phyloP scores from a whole-genome alignment of 495 filamentous ascomycete species.

The Durotheca rogersii region DNA sequence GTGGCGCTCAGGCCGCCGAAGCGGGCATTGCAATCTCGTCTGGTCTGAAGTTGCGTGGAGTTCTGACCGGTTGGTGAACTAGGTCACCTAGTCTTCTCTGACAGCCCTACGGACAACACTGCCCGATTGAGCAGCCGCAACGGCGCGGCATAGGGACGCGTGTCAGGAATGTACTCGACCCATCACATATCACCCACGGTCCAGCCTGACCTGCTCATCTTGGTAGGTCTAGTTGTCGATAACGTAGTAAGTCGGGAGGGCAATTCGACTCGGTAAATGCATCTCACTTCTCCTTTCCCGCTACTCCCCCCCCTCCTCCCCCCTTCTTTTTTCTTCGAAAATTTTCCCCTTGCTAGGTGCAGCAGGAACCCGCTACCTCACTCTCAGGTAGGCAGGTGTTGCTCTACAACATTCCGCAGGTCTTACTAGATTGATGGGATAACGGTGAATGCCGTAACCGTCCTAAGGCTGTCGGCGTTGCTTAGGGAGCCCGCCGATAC shows the following conservation, averaged over 20 bases:
- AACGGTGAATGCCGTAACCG: neutral
- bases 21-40: neutral
- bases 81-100: slow-evolving; percentile 9
- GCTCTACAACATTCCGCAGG: slow-evolving; percentile 10
- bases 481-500: no score
- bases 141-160: slow-evolving; percentile 21
- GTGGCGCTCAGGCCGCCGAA: slow-evolving; percentile 12
- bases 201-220: slow-evolving; percentile 24
- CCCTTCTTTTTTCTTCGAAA: neutral
- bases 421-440: slow-evolving; percentile 11
- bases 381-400: neutral
- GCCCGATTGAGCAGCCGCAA: slow-evolving; percentile 20
- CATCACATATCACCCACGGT: slow-evolving; percentile 20
- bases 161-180: slow-evolving; percentile 27
- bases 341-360: neutral
- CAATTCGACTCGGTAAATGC: neutral
- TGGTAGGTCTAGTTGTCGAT: slow-evolving; percentile 25
- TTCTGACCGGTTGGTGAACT: slow-evolving; percentile 17
- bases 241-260: slow-evolving; percentile 22
- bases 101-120: slow-evolving; percentile 29
- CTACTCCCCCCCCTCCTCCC: neutral
- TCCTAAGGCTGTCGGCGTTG: no score
- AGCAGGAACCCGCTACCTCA: neutral
- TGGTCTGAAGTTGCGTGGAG: slow-evolving; percentile 8
- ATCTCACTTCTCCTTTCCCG: slow-evolving; percentile 3